Base-by-base conservation (phyloP, 1,284 basidiomycete genomes). In the Rhodotorula sp. region DNA sequence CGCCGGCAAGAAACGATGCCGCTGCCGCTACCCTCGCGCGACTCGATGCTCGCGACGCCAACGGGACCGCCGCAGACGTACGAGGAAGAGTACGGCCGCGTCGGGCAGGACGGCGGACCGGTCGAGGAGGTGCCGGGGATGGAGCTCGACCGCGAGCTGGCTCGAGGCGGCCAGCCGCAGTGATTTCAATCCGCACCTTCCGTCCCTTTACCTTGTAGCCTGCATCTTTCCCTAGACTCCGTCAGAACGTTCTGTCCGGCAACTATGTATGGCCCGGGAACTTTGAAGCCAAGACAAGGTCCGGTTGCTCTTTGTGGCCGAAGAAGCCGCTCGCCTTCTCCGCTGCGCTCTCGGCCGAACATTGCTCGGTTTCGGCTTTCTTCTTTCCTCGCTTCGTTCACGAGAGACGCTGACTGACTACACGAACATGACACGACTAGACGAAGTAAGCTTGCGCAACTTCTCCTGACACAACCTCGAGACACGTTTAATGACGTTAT, bases 11-110 rank as follows among this genome's bases (percentile, higher is more conserved):
- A 61, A 15, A 7, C 23, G n/a, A 15, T 57, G 45, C 68, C 71
- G 2, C 64, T 77, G 19, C 78, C 77, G 16, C 72, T 78, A 18
- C 78, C 77, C 1, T 72, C 70, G 5, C 68, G 78, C 3, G 73
- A 77, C 34, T 76, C 75, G 57, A 74, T 77, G 23, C 69, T 75
- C 61, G 64, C 67, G 5, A 70, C 68, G 3, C 72, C 71, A 28
- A 54, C 62, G 52, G 43, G 21, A 38, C 19, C 26, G 14, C 64
- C 56, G n/a, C 45, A 43, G 31, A 58, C 59, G 49, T 58, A 62
- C 61, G 52, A 54, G 21, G 62, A 55, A 48, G 60, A 70, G 63
- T 72, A 73, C 38, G 60, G 67, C 8, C 60, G 60, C 12, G 66
- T 61, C 21, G 56, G 47, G 10, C 34, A 38, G 31, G 60, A 59